Conservation (phyloP, 306 rosid genomes). For the Betula pendula region DNA sequence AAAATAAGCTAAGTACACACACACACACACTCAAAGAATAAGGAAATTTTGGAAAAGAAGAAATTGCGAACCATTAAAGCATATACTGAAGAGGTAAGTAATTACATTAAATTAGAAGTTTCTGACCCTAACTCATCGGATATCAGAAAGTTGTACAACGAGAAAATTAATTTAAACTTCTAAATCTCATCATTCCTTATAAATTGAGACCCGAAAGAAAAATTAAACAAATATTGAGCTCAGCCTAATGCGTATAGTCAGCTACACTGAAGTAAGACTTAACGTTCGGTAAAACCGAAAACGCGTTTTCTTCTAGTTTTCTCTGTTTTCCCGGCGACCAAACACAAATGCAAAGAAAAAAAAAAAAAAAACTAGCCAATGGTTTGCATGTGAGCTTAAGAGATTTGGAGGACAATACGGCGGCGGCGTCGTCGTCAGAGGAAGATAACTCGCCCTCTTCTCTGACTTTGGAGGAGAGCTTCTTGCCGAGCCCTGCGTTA, state of each 20-base stretch:
- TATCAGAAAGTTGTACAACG: not conserved
- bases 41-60: not conserved
- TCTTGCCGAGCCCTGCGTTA: slow-evolving; percentile 19
- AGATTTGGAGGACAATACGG: slow-evolving; percentile 37
- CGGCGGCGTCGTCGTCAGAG: slow-evolving; percentile 51
- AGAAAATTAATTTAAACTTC: not conserved
- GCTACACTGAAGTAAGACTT: not conserved
- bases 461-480: slow-evolving; percentile 43
- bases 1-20: not conserved
- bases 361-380: not conserved
- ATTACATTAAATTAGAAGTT: not conserved
- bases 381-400: not conserved
- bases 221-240: not conserved
- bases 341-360: slow-evolving; percentile 4
- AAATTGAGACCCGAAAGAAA: not conserved
- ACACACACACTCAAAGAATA: not conserved
- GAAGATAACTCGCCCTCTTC: slow-evolving; percentile 95
- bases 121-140: not conserved
- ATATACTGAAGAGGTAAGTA: not conserved
- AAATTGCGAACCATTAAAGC: not conserved
- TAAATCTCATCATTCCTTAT: not conserved
- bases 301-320: not conserved
- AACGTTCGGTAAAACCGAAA: not conserved
- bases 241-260: not conserved
- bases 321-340: slow-evolving; percentile 4